A percentile compares a stretch with the other conserved stretches of the same genome.
phyloP scores from a whole-genome alignment of 169 alveolate species.

The Eimeria praecox region DNA sequence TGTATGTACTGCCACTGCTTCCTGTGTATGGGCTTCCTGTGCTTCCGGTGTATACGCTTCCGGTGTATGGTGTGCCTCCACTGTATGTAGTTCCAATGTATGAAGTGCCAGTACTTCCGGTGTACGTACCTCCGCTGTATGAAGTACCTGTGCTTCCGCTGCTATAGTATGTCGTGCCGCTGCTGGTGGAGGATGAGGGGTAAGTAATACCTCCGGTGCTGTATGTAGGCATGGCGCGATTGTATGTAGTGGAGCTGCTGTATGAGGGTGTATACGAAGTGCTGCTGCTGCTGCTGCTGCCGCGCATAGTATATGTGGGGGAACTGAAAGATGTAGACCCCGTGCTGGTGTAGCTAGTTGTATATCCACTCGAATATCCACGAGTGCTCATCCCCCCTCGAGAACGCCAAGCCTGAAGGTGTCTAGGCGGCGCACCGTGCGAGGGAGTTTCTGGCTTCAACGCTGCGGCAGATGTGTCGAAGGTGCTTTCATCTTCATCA shows the following conservation, averaged over 20 bases:
- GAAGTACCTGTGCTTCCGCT: slow-evolving; percentile 42
- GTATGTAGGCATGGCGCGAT: slow-evolving; percentile 42
- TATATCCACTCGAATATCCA: slow-evolving; percentile 33
- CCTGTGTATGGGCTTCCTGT: slow-evolving; percentile 24
- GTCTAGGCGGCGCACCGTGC: slow-evolving; percentile 23
- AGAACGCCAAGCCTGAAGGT: slow-evolving; percentile 59
- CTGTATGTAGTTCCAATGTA: background rate
- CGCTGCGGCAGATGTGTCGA: background rate
- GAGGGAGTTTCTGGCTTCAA: background rate
- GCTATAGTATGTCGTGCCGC: slow-evolving; percentile 64
- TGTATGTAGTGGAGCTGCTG: slow-evolving; percentile 21
- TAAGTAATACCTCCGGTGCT: slow-evolving; percentile 41
- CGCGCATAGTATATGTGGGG: slow-evolving; percentile 17
- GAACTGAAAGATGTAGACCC: background rate
- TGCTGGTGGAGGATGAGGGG: slow-evolving; percentile 46
- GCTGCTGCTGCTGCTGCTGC: slow-evolving; percentile 8
- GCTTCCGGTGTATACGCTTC: background rate
- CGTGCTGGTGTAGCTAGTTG: slow-evolving; percentile 42
- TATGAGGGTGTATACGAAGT: slow-evolving; percentile 14
- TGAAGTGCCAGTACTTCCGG: background rate
- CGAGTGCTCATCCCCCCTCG: slow-evolving; percentile 29
- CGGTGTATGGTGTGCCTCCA: background rate
- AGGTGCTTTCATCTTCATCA: background rate
- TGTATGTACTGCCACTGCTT: slow-evolving; percentile 40
- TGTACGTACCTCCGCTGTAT: slow-evolving; percentile 34